Evolutionary conservation across 192 early-diverging fungal genomes (phyloP), one percentile per base, ranked within the genome.

Genomic region (Podila horticola): DNA sequence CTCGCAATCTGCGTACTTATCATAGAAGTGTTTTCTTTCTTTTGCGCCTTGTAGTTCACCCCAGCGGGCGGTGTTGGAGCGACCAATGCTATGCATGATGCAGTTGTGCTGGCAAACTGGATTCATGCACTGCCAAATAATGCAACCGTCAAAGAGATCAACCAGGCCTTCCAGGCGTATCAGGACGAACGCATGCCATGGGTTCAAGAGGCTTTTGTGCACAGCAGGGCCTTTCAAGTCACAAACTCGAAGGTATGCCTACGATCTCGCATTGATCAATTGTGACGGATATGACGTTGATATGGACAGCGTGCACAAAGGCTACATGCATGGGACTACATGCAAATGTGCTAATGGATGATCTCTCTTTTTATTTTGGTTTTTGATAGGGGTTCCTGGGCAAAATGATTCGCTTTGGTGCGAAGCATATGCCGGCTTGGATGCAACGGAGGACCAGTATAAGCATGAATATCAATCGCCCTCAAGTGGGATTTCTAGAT

Each of bases 61-160:
- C 48, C 58, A 63, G 36, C 41, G 5, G 65, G 49, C 50, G 55
- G 48, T 36, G 55, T 71, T 17, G 69, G 69, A 15, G 71, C 71
- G 31, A 58, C 62, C 34, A 72, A 72, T 58, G 71, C 71, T 26
- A 64, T 72, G 33, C 71, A 65, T 3, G 71, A 72, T 48, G 71
- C 71, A 15, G 63, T 72, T 26, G 59, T 72, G 17, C 36, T 72
- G 51, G 71, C 63, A 31, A 72, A 72, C 52, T 36, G 34, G 51
- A 65, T 72, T 22, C 50, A 72, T 31, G 71, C 50, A 19, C 52
- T 72, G 10, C 65, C 65, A 58, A 58, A 58, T 52, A 51, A 67
- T 20, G 51, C 65, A 38, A 24, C 52, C 29, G 28, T 52, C 33
- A 36, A 67, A 20, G 49, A 52, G 50, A 66, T 66, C 50, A 51